Conservation (phyloP, 2,329 filamentous ascomycete species). For the Penicillium sp. region DNA sequence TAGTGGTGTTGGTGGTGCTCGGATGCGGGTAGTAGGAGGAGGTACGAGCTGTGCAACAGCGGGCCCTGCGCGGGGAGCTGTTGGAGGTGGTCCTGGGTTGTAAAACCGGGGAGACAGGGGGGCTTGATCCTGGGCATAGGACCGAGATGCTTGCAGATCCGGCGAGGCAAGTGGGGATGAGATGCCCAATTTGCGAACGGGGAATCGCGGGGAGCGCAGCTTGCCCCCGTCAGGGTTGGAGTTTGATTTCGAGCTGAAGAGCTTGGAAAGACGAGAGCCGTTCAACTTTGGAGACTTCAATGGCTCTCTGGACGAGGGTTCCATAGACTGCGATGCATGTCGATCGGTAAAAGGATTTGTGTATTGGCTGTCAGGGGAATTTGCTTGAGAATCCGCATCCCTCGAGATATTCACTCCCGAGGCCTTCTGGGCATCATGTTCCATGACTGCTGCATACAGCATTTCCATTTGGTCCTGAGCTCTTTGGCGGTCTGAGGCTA, state of each 20-base stretch:
- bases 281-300: constrained; percentile 37
- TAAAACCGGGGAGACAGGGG: constrained; percentile 64
- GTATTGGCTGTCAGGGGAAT: constrained; percentile 35
- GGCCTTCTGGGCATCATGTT: constrained; percentile 70
- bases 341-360: constrained; percentile 41
- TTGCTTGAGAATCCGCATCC: constrained; percentile 25
- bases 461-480: constrained; percentile 84
- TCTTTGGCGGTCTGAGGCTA: constrained; percentile 75
- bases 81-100: constrained; percentile 62
- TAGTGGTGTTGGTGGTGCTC: constrained; percentile 40
- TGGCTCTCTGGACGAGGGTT: constrained; percentile 27
- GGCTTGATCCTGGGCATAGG: constrained; percentile 59
- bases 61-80: constrained; percentile 49
- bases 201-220: constrained; percentile 50
- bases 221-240: constrained; percentile 50
- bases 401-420: constrained; percentile 31
- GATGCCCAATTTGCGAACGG: constrained; percentile 63
- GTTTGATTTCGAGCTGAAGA: constrained; percentile 48
- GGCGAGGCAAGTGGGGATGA: constrained; percentile 60
- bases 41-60: constrained; percentile 21
- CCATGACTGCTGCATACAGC: constrained; percentile 90
- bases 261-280: constrained; percentile 47
- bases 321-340: constrained; percentile 33
- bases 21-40: constrained; percentile 29
- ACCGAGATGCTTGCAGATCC: constrained; percentile 48